phyloP scores from a whole-genome alignment of 2,329 filamentous ascomycete genomes.

The Bipolaris cookei region DNA sequence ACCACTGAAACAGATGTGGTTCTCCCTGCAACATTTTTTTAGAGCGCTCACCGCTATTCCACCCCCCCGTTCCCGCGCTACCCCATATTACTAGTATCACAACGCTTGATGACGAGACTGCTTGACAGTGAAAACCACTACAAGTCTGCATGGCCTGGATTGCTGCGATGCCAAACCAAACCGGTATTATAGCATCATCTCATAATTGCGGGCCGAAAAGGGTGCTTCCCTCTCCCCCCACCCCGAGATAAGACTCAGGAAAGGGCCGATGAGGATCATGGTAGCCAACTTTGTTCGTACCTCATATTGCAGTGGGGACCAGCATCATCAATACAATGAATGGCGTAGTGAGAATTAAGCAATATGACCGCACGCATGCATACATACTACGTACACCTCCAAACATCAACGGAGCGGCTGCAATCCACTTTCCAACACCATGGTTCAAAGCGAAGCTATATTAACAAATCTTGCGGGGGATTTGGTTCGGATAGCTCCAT shows the following conservation, averaged over 20 bases:
- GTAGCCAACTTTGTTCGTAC: slow-evolving; percentile 27
- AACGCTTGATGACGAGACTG: background rate
- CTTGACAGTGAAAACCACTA: background rate
- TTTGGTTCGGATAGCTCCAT: slow-evolving; percentile 5
- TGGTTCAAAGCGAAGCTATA: background rate
- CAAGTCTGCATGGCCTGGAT: slow-evolving; percentile 5
- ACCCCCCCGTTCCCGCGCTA: background rate
- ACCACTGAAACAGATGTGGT: background rate
- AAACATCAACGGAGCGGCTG: background rate
- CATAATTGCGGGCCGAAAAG: slow-evolving; percentile 20
- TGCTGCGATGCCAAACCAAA: slow-evolving; percentile 8
- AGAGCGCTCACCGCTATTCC: slow-evolving; percentile 18
- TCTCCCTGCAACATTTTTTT: background rate
- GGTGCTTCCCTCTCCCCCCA: slow-evolving; percentile 3
- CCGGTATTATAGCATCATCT: slow-evolving; percentile 21
- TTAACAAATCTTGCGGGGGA: background rate
- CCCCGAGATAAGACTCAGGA: slow-evolving; percentile 16
- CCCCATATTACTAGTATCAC: background rate
- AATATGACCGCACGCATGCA: background rate
- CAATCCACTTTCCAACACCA: background rate
- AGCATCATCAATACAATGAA: background rate
- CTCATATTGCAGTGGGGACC: slow-evolving; percentile 10
- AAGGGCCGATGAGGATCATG: slow-evolving; percentile 20
- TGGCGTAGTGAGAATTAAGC: background rate
- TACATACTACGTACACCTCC: background rate